These are phyloP conservation scores for Microbotryum saponariae DNA, from an alignment of 1,284 basidiomycete species.

Conservation along the genomic window DNA sequence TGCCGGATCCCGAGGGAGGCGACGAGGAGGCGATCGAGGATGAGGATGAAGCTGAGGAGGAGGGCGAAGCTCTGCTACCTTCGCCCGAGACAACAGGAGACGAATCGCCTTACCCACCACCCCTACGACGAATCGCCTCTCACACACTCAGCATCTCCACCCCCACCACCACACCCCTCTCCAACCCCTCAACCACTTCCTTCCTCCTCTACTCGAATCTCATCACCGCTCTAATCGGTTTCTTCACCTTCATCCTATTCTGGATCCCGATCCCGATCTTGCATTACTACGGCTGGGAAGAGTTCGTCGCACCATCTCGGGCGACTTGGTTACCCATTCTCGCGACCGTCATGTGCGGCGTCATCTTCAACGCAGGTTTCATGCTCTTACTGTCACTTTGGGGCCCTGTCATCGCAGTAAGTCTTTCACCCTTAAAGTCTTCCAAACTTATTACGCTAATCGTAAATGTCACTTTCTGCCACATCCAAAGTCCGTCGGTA, in stretches of 20 bases:
- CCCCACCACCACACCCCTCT: constrained; percentile 45
- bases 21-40: constrained; percentile 9
- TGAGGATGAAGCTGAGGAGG: constrained; percentile 17
- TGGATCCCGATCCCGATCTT: constrained; percentile 64
- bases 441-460: constrained; percentile 36
- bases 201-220: constrained; percentile 72
- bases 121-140: constrained; percentile 33
- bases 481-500: constrained; percentile 56
- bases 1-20: constrained; percentile 4
- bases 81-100: neutral
- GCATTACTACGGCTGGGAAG: constrained; percentile 53
- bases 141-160: constrained; percentile 11
- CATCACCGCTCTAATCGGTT: constrained; percentile 59
- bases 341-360: constrained; percentile 52
- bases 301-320: constrained; percentile 52
- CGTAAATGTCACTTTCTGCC: neutral
- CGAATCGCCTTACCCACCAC: constrained; percentile 8
- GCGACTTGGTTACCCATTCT: constrained; percentile 48
- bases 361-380: constrained; percentile 62
- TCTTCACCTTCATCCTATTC: constrained; percentile 56
- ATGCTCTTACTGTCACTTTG: constrained; percentile 72
- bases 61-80: constrained; percentile 17
- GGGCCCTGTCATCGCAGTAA: constrained; percentile 61
- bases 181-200: constrained; percentile 36
- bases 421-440: neutral